These are phyloP conservation scores for Salix udensis DNA, from an alignment of 345 rosid genomes.

Conservation along the genomic window DNA sequence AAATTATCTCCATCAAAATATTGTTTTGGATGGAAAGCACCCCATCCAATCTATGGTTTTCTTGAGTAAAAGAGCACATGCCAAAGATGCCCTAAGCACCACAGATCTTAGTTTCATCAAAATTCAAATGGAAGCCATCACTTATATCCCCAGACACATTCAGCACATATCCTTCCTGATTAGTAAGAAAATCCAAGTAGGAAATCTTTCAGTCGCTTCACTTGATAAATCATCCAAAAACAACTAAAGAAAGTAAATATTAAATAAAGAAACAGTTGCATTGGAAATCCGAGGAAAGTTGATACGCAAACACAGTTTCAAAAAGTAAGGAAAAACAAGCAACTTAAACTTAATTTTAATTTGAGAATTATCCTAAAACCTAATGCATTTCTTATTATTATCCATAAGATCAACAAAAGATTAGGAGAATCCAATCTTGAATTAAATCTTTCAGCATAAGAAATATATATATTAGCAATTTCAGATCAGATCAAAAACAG, in stretches of 20 bases:
- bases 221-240: not conserved
- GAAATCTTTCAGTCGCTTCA: not conserved
- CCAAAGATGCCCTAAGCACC: not conserved
- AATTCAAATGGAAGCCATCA: not conserved
- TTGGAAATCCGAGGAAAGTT: not conserved
- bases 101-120: not conserved
- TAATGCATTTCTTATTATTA: not conserved
- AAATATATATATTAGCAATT: too few species aligned
- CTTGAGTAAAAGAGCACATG: not conserved
- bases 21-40: not conserved
- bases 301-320: not conserved
- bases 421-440: not conserved
- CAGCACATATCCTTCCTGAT: too few species aligned
- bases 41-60: not conserved
- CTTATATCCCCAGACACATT: not conserved
- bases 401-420: not conserved
- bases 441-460: not conserved
- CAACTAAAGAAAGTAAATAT: not conserved
- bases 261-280: not conserved
- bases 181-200: not conserved
- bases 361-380: not conserved
- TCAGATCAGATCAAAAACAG: not conserved
- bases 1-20: not conserved
- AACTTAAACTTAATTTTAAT: not conserved
- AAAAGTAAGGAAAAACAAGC: not conserved